phyloP scores from a whole-genome alignment of 768 basidiomycete species.

The Amanita phalloides region DNA sequence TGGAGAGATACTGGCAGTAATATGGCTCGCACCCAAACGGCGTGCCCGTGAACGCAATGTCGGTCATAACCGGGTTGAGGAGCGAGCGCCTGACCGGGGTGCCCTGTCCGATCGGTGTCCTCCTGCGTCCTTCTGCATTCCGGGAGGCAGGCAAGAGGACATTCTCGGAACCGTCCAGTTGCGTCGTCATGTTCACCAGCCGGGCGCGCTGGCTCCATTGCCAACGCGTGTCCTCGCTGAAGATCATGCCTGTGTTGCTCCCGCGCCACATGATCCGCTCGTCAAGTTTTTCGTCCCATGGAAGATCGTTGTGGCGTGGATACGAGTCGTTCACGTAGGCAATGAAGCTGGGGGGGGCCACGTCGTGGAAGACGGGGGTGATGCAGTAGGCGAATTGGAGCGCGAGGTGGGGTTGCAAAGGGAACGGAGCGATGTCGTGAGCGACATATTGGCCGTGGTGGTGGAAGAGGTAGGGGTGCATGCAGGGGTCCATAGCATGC shows the following conservation, averaged over 20 bases:
- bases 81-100: constrained; percentile 18
- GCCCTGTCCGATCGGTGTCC: constrained; percentile 20
- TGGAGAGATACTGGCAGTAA: constrained; percentile 31
- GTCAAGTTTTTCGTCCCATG: constrained; percentile 52
- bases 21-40: constrained; percentile 28
- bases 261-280: constrained; percentile 59
- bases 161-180: constrained; percentile 20
- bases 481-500: constrained; percentile 31
- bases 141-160: constrained; percentile 20
- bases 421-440: constrained; percentile 23
- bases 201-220: constrained; percentile 31
- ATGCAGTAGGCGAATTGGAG: constrained; percentile 36
- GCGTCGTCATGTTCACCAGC: constrained; percentile 27
- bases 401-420: constrained; percentile 20
- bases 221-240: constrained; percentile 29
- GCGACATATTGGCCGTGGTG: constrained; percentile 35
- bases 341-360: constrained; percentile 30
- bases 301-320: constrained; percentile 33
- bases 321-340: constrained; percentile 24
- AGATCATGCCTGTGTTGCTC: constrained; percentile 50
- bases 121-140: neutral
- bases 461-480: constrained; percentile 25
- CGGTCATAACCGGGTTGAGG: constrained; percentile 40
- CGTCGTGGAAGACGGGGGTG: constrained; percentile 33
- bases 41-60: constrained; percentile 40